These are phyloP conservation scores for Phytopythium aichiense DNA, from an alignment of 352 stramenopile species.

Conservation along the genomic window DNA sequence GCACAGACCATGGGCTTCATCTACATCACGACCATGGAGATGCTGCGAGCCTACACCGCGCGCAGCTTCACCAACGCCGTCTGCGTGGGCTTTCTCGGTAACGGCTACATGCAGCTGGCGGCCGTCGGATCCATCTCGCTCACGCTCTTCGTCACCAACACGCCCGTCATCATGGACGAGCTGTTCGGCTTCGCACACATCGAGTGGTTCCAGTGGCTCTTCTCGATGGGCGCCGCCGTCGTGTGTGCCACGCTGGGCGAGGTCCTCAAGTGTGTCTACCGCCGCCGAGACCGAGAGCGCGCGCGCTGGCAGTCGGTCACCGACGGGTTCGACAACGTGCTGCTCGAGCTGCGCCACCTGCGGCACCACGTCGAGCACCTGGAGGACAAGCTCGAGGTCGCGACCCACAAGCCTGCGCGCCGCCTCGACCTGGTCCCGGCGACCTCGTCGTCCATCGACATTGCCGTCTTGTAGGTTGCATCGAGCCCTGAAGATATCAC, in stretches of 20 bases:
- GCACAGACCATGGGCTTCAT: slow-evolving; percentile 43
- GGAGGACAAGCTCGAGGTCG: slow-evolving; percentile 45
- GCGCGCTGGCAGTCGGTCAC: slow-evolving; percentile 25
- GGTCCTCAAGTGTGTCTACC: slow-evolving; percentile 37
- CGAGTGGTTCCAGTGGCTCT: slow-evolving; percentile 39
- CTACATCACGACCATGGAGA: slow-evolving; percentile 48
- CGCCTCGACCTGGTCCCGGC: slow-evolving; percentile 19
- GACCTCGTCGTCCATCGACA: slow-evolving; percentile 12
- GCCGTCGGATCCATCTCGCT: slow-evolving; percentile 32
- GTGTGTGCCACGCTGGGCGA: slow-evolving; percentile 26
- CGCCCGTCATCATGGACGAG: slow-evolving; percentile 28
- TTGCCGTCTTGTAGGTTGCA: slow-evolving; percentile 1
- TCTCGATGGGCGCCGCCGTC: slow-evolving; percentile 32
- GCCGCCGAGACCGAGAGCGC: slow-evolving; percentile 25
- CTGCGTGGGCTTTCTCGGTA: slow-evolving; percentile 30
- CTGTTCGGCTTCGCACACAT: slow-evolving; percentile 40
- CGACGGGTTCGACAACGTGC: slow-evolving; percentile 33
- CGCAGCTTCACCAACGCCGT: slow-evolving; percentile 43
- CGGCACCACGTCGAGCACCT: slow-evolving; percentile 43
- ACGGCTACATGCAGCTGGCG: slow-evolving; percentile 39
- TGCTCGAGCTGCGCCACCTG: slow-evolving; percentile 42
- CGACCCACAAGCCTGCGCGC: slow-evolving; percentile 28
- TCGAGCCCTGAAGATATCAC: background rate
- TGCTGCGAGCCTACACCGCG: slow-evolving; percentile 41
- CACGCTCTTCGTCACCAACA: slow-evolving; percentile 33